Conservation (phyloP, 2,329 filamentous ascomycete genomes). For the Hysterium pulicare region DNA sequence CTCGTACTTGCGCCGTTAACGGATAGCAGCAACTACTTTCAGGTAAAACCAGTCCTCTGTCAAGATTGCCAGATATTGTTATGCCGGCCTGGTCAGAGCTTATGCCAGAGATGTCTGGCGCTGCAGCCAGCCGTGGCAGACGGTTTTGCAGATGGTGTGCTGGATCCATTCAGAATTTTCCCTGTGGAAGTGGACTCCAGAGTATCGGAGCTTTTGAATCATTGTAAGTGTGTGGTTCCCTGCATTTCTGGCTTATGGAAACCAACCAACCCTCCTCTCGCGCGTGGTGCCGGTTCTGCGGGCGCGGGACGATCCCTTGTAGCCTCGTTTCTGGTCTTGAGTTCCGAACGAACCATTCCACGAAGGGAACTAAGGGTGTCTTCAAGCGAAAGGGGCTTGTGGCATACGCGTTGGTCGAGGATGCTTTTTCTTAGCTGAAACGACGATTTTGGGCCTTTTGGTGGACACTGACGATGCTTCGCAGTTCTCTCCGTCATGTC, state of each 20-base stretch:
- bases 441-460: background rate
- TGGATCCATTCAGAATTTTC: slow-evolving; percentile 33
- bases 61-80: slow-evolving; percentile 28
- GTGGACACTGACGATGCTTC: slow-evolving; percentile 15
- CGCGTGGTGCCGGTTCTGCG: background rate
- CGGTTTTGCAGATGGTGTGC: slow-evolving; percentile 23
- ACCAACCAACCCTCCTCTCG: background rate
- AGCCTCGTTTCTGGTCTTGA: background rate
- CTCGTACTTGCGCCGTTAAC: slow-evolving; percentile 18
- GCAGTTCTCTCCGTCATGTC: slow-evolving; percentile 35
- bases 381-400: background rate
- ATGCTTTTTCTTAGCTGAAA: slow-evolving; percentile 1
- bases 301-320: background rate
- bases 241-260: slow-evolving; percentile 6
- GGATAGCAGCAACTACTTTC: slow-evolving; percentile 11
- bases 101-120: slow-evolving; percentile 28
- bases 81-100: slow-evolving; percentile 25
- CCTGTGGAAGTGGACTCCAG: slow-evolving; percentile 24
- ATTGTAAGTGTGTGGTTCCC: slow-evolving; percentile 29
- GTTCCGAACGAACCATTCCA: slow-evolving; percentile 4
- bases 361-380: background rate
- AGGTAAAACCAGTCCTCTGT: slow-evolving; percentile 23
- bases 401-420: background rate
- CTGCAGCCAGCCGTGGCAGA: slow-evolving; percentile 16
- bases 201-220: slow-evolving; percentile 30